Conservation (phyloP, 2,329 filamentous ascomycete species). For the Tolypocladium guangdongense region DNA sequence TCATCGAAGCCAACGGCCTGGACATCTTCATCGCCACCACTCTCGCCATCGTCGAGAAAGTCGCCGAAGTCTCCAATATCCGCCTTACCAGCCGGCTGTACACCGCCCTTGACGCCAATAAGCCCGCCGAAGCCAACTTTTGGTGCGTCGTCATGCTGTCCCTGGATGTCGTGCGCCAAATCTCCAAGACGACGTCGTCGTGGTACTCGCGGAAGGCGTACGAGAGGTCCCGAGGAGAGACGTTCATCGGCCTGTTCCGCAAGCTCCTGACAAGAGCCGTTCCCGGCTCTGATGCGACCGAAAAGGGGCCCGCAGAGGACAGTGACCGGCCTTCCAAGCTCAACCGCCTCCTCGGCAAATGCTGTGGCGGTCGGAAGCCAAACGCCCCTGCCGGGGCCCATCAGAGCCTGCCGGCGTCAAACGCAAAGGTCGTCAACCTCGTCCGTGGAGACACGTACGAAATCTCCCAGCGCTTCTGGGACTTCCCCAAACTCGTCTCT, state of each 20-base stretch:
- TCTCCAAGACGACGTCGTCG: conserved; percentile 30
- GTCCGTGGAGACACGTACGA: conserved; percentile 77
- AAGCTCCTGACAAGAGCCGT: conserved; percentile 27
- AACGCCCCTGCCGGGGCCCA: neutral
- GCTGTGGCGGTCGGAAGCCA: conserved; percentile 10
- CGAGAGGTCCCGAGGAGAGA: conserved; percentile 70
- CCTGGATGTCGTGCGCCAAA: conserved; percentile 21
- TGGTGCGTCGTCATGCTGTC: conserved; percentile 26
- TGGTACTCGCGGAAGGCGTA: conserved; percentile 83
- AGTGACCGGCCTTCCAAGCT: neutral
- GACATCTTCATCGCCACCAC: conserved; percentile 60
- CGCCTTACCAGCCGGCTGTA: conserved; percentile 26
- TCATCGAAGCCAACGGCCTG: conserved; percentile 67
- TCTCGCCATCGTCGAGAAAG: conserved; percentile 45
- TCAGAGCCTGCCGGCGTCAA: conserved; percentile 53
- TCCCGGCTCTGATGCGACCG: conserved; percentile 25
- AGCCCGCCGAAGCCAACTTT: conserved; percentile 19
- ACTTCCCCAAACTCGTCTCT: conserved; percentile 64
- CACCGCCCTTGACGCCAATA: conserved; percentile 18
- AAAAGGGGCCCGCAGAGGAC: conserved; percentile 18
- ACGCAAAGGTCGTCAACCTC: conserved; percentile 83
- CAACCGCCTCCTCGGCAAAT: conserved; percentile 7
- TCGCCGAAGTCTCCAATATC: conserved; percentile 26
- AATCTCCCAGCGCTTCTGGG: conserved; percentile 78
- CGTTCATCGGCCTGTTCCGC: conserved; percentile 25